These are phyloP conservation scores for Thalassiosira exigua DNA, from an alignment of 352 stramenopile genomes.

Conservation along the genomic window DNA sequence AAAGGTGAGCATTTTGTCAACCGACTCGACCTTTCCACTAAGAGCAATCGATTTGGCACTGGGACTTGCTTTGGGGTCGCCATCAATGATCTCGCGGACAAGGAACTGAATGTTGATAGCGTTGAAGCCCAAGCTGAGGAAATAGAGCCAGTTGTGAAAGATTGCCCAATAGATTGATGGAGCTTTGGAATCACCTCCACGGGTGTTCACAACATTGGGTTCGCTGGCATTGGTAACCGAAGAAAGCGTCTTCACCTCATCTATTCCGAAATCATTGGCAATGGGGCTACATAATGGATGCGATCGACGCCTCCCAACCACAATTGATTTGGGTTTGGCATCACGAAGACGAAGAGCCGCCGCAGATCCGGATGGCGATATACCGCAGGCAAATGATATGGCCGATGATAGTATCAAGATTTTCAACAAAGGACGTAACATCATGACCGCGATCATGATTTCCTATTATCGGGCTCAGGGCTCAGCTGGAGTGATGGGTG, in stretches of 20 bases:
- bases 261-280: no score
- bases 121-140: constrained; percentile 48
- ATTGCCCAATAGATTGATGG: constrained; percentile 52
- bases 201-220: neutral
- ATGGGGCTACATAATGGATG: no score
- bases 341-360: neutral
- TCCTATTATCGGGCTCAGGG: no score
- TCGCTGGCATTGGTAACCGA: constrained; percentile 8
- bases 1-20: constrained; percentile 86
- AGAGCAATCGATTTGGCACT: constrained; percentile 35
- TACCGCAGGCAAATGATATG: neutral
- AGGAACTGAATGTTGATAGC: constrained; percentile 53
- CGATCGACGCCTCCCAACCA: neutral
- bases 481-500: no score
- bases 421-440: no score
- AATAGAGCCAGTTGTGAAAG: constrained; percentile 58
- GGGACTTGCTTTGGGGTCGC: constrained; percentile 35
- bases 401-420: no score
- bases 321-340: neutral
- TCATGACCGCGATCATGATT: no score
- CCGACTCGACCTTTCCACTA: constrained; percentile 50
- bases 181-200: constrained; percentile 15
- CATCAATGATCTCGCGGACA: constrained; percentile 39
- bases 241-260: neutral
- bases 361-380: neutral